Base-by-base conservation (phyloP, 257 asterid genomes). In the Scutellaria barbata region DNA sequence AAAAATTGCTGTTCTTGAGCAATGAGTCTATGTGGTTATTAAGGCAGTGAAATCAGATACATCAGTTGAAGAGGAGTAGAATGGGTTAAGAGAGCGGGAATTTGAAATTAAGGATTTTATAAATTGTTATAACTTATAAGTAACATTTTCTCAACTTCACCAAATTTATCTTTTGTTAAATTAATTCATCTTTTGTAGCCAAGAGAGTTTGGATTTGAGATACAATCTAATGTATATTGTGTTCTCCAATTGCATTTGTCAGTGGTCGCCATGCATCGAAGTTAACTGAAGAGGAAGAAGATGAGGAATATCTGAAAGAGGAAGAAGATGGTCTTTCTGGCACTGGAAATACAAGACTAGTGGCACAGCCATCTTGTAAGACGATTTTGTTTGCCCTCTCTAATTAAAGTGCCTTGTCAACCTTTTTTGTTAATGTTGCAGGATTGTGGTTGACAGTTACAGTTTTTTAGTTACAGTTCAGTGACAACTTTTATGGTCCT, bases 231-330 rank as follows among this genome's bases (percentile, higher is more conserved):
- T 58, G 37, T 35, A 20, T 6, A 39, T 52, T 72, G 9, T 63
- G 8, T 68, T 60, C 0, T 33, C 10, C 48, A 11, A 72, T 74
- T 68, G 54, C 45, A 48, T 73, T 71, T 68, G 80, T 60, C 77
- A 95, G 99, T 84, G 99, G 99, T 66, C 97, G 99, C 72, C 99
- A 92, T 84, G 97, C 96, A 59, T 94, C 99, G 10, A 94, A 94
- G 87, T 13, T 89, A 69, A 94, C 99, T 66, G 99, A 94, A 83
- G 96, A 95, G 87, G 99, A 95, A 85, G 99, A 95, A 81, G 99
- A 95, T 63, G 96, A 85, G 53, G 98, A 88, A 74, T 92, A 80
- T 74, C 88, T 95, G 76, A 95, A 95, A 82, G 99, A 92, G 81
- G 99, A 87, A 80, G 99, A 91, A 73, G 82, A 79, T 72, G 83